Evolutionary conservation across 306 rosid genomes (phyloP).

Genomic region (Morella rubra): DNA sequence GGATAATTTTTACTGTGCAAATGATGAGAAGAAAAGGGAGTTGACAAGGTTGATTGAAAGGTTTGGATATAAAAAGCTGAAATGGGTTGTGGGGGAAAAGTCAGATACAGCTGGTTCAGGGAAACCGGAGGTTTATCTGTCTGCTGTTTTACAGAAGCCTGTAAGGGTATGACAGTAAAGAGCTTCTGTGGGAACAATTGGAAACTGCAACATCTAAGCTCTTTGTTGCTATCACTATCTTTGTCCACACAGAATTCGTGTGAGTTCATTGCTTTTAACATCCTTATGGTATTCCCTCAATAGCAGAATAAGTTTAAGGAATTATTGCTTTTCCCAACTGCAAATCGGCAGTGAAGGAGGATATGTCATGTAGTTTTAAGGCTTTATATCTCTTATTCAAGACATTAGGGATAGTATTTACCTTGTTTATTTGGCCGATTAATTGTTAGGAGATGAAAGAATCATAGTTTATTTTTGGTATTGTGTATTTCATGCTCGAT

Average conservation of each 20-base stretch:
- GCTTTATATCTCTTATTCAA: constrained; percentile 32
- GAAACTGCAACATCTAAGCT: constrained; percentile 38
- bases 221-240: constrained; percentile 31
- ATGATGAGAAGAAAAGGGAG: constrained; percentile 67
- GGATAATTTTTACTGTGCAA: constrained; percentile 66
- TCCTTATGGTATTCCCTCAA: constrained; percentile 35
- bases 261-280: constrained; percentile 37
- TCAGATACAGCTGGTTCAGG: constrained; percentile 46
- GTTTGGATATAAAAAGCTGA: constrained; percentile 85
- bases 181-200: background rate
- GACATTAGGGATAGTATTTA: constrained; percentile 20
- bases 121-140: constrained; percentile 58
- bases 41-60: constrained; percentile 78
- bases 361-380: constrained; percentile 25
- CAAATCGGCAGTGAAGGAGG: constrained; percentile 40
- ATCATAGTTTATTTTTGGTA: constrained; percentile 22
- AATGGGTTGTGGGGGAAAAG: constrained; percentile 89
- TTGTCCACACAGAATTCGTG: constrained; percentile 26
- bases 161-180: constrained; percentile 54
- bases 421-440: constrained; percentile 6
- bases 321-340: constrained; percentile 41
- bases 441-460: constrained; percentile 30
- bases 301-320: constrained; percentile 43
- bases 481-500: constrained; percentile 3
- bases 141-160: constrained; percentile 87